phyloP scores from a whole-genome alignment of 169 alveolate species.

The Plasmodium chabaudi region DNA sequence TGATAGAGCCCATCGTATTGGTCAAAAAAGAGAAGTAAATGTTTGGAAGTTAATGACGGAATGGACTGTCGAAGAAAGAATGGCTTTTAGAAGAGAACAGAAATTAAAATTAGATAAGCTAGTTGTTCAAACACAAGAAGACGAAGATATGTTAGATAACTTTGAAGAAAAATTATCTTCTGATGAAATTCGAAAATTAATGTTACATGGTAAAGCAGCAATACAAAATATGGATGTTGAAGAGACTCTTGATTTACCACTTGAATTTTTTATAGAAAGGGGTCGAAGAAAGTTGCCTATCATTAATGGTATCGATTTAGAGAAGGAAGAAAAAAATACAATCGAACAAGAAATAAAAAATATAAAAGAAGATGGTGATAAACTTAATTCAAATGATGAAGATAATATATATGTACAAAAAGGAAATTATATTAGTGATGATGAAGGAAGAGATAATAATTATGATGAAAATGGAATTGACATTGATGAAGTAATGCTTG shows the following conservation, averaged over 20 bases:
- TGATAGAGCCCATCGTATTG: constrained; percentile 99
- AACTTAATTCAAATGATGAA: constrained; percentile 10
- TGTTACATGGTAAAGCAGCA: constrained; percentile 90
- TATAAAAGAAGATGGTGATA: not conserved
- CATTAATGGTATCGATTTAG: constrained; percentile 76
- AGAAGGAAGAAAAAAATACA: constrained; percentile 46
- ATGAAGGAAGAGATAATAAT: constrained; percentile 73
- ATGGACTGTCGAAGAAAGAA: constrained; percentile 99
- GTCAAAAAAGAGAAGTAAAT: constrained; percentile 97
- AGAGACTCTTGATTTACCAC: constrained; percentile 72
- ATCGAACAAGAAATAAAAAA: constrained; percentile 75
- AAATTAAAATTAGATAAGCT: constrained; percentile 90
- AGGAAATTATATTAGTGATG: constrained; percentile 50
- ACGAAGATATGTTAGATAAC: constrained; percentile 75
- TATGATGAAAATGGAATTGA: constrained; percentile 77
- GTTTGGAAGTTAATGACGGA: constrained; percentile 97
- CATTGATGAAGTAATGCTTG: constrained; percentile 83
- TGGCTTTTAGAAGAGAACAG: constrained; percentile 97
- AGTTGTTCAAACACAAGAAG: constrained; percentile 85
- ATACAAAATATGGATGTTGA: constrained; percentile 82
- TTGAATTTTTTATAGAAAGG: constrained; percentile 76
- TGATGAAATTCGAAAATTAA: constrained; percentile 87
- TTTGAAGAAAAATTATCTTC: constrained; percentile 84
- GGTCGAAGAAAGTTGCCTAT: constrained; percentile 80
- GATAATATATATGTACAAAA: constrained; percentile 21